Base-by-base conservation (phyloP, 148 eudicot genomes). In the Spergularia marina region DNA sequence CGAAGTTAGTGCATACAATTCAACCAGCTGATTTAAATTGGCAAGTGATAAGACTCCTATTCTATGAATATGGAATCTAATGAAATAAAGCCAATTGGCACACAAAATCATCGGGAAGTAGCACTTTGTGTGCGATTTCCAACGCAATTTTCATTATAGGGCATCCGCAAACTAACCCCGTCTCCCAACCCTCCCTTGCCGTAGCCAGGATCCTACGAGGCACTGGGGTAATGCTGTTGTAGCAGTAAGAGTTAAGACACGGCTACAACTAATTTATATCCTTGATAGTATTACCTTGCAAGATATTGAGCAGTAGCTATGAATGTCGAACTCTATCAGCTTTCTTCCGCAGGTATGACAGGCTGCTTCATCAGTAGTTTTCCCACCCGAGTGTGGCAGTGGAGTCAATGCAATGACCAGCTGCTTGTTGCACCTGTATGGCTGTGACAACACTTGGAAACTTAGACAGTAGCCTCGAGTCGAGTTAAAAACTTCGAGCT, bases 361-460 rank as follows among this genome's bases (percentile, higher is more conserved):
- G 11, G 82, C 39, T 25, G 55, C 71, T 67, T 79, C 78, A 23
- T 69, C 78, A 68, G 59, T 76, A 21, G 77, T 65, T 55, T 78
- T 82, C 15, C 80, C 11, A 14, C 85, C 88, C 2, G 82, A 61
- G 58, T 85, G 87, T 0, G 89, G 87, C 58, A 86, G 78, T 18
- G 92, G 88, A 61, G 80, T 73, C 82, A 86, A 76, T 17, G 90
- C 76, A 55, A 86, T 54, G 62, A 89, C 88, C 77, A 77, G 15
- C 75, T 83, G 77, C 83, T 77, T 80, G 82, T 89, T 86, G 85
- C 87, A 84, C 81, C 83, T 89, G 79, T 86, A 89, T 44, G 84
- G 83, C 91, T 85, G 81, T 81, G 79, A 47, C 65, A 53, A 36
- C 53, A 74, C 17, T 67, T 17, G 36, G 68, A 57, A 64, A 63